Conservation (phyloP, 2,329 filamentous ascomycete genomes). For the Colletotrichum chlorophyti region DNA sequence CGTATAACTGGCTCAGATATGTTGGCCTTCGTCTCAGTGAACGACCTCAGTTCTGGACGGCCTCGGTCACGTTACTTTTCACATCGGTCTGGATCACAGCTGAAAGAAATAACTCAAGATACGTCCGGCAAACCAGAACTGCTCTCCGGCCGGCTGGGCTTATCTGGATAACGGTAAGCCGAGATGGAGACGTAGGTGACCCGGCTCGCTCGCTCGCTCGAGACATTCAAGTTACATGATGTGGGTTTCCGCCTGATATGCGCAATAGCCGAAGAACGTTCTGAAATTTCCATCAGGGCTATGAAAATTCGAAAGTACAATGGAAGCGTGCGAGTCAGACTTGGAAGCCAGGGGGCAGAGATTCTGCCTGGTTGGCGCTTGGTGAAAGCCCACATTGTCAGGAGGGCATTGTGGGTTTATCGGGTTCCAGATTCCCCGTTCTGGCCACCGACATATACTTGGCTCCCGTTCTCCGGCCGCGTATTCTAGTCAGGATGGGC, state of each 20-base stretch:
- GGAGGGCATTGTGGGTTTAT: slow-evolving; percentile 8
- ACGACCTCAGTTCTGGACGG: no score
- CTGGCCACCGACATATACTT: background rate
- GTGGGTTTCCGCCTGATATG: background rate
- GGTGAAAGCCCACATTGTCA: background rate
- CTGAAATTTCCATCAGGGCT: background rate
- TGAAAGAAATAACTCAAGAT: no score
- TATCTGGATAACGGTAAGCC: background rate
- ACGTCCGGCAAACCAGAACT: no score
- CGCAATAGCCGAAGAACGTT: background rate
- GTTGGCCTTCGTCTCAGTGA: background rate
- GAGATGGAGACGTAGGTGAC: background rate
- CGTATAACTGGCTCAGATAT: background rate
- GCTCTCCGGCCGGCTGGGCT: background rate
- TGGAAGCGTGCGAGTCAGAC: slow-evolving; percentile 11
- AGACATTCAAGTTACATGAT: background rate
- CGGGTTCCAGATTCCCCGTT: background rate
- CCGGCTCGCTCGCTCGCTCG: no score
- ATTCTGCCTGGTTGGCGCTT: slow-evolving; percentile 4
- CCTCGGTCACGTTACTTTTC: no score
- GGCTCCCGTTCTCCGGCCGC: background rate
- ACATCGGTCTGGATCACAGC: no score
- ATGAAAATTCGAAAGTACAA: background rate
- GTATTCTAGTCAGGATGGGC: no score
- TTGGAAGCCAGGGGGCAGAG: background rate